Evolutionary conservation across 805 yeast genomes (phyloP).

Genomic region (Lipomyces sp.): DNA sequence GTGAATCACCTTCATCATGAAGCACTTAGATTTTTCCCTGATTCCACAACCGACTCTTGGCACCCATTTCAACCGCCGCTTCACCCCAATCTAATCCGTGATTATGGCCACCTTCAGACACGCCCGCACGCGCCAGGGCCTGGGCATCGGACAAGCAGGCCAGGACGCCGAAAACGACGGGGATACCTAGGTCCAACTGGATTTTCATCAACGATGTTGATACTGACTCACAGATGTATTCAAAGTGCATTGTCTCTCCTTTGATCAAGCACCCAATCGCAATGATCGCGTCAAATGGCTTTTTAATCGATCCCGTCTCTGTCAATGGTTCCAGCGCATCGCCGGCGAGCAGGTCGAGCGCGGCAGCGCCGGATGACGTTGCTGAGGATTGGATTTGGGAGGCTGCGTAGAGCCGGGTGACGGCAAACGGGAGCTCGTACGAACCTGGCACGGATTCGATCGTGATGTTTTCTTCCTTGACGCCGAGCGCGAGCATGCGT

Average conservation of each 20-base stretch:
- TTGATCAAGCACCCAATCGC: conserved; percentile 95
- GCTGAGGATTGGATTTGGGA: conserved; percentile 28
- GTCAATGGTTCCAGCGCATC: conserved; percentile 17
- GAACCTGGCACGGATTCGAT: conserved; percentile 93
- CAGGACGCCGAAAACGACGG: conserved; percentile 90
- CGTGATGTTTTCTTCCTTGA: conserved; percentile 72
- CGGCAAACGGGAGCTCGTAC: conserved; percentile 88
- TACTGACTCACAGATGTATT: conserved; percentile 90
- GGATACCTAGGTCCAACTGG: conserved; percentile 69
- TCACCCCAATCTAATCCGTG: conserved; percentile 99
- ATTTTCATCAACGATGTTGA: conserved; percentile 83
- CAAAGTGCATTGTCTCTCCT: conserved; percentile 98
- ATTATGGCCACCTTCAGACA: conserved; percentile 76
- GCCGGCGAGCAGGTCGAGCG: conserved; percentile 33
- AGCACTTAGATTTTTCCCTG: conserved; percentile 28
- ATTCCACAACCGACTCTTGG: conserved; percentile 41
- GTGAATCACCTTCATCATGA: not conserved
- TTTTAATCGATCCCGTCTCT: conserved; percentile 2
- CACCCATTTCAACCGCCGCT: conserved; percentile 94
- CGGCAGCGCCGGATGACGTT: conserved; percentile 20
- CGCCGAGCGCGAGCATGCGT: conserved; percentile 67
- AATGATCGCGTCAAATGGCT: conserved; percentile 74
- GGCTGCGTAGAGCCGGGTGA: conserved; percentile 45
- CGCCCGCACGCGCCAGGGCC: conserved; percentile 90
- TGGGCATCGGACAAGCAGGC: conserved; percentile 94